These are phyloP conservation scores for Madurella fahalii DNA, from an alignment of 2,329 filamentous ascomycete genomes.

Conservation along the genomic window DNA sequence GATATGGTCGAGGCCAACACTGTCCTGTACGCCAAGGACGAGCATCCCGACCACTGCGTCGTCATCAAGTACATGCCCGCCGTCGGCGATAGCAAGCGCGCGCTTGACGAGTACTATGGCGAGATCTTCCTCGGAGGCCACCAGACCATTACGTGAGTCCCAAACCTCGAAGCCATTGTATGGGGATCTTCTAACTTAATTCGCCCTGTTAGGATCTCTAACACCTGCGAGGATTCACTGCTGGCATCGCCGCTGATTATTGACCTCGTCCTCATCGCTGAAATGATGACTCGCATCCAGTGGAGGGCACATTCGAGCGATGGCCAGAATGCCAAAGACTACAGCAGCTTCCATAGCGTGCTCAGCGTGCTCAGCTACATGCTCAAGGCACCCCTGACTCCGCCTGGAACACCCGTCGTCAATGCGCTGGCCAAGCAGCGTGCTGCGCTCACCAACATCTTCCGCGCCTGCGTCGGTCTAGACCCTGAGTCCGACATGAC, in stretches of 20 bases:
- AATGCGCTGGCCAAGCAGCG: conserved; percentile 97
- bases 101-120: conserved; percentile 97
- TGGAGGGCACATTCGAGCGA: conserved; percentile 66
- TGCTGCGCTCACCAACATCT: conserved; percentile 91
- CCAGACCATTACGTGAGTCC: conserved; percentile 79
- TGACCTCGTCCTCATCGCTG: conserved; percentile 84
- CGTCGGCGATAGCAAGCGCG: conserved; percentile 98
- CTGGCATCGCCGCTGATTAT: conserved; percentile 96
- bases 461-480: conserved; percentile 93
- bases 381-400: conserved; percentile 93
- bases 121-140: conserved; percentile 99
- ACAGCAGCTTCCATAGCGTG: conserved; percentile 93
- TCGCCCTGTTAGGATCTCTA: conserved; percentile 67
- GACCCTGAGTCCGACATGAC: conserved; percentile 99
- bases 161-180: neutral
- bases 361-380: conserved; percentile 98
- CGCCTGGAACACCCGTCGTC: conserved; percentile 89
- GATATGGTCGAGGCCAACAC: conserved; percentile 98
- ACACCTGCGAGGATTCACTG: conserved; percentile 97
- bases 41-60: conserved; percentile 96
- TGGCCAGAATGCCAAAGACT: conserved; percentile 58
- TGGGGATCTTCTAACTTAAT: neutral
- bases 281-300: conserved; percentile 98
- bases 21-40: conserved; percentile 83
- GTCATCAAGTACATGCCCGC: conserved; percentile 99